Conservation (phyloP, 805 yeast genomes). For the Candida odintsovae region DNA sequence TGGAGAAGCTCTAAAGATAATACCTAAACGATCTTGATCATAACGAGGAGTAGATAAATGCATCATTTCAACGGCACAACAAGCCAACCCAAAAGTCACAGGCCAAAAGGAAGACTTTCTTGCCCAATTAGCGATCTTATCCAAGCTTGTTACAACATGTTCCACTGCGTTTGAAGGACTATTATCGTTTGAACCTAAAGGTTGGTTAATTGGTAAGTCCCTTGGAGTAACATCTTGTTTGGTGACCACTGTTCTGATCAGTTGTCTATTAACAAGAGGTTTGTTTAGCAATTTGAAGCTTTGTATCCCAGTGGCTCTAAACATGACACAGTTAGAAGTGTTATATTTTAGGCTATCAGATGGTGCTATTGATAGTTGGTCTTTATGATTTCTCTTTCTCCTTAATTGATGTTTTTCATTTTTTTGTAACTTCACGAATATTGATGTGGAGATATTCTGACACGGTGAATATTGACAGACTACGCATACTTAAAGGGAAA, state of each 20-base stretch:
- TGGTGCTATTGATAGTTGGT: too few species aligned
- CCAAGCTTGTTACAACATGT: slow-evolving; percentile 77
- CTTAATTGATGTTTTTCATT: neutral
- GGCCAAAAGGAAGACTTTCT: slow-evolving; percentile 93
- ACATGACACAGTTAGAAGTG: neutral
- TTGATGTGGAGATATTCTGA: neutral
- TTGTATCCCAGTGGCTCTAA: neutral
- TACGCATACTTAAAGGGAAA: neutral
- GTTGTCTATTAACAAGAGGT: neutral
- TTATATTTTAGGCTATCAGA: neutral
- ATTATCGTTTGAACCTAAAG: slow-evolving; percentile 14
- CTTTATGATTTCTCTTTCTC: neutral
- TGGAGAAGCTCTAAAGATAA: slow-evolving; percentile 90
- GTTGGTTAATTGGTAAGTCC: slow-evolving; percentile 17
- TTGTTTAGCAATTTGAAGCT: neutral
- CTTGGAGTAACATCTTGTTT: slow-evolving; percentile 14
- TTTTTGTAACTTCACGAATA: too few species aligned
- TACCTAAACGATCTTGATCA: slow-evolving; percentile 89
- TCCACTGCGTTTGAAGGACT: slow-evolving; percentile 59
- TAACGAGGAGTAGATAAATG: slow-evolving; percentile 87
- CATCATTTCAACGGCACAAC: slow-evolving; percentile 96
- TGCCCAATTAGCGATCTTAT: slow-evolving; percentile 84
- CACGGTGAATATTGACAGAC: neutral
- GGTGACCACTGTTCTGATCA: slow-evolving; percentile 13
- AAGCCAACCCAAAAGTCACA: slow-evolving; percentile 84